Percentiles rank a stretch among this genome's conserved stretches.
phyloP scores from a whole-genome alignment of 129 eudicot genomes.

The Erigeron canadensis region DNA sequence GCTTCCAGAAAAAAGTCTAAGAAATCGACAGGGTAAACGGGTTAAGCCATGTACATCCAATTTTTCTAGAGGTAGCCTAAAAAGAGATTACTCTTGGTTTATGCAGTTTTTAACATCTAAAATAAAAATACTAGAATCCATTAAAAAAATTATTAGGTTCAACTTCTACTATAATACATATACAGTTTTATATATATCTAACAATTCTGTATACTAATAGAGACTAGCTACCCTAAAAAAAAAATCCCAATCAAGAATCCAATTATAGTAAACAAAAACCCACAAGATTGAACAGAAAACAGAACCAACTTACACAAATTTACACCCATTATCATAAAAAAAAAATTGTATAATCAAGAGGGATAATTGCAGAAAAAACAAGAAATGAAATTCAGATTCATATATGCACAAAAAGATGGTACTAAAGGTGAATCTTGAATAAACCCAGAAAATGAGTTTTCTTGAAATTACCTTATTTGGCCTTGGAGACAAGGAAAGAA shows the following conservation, averaged over 20 bases:
- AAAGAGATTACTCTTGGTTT: too few relatives aligned
- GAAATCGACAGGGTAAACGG: too few relatives aligned
- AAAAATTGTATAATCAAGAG: constrained; percentile 10
- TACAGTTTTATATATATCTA: not conserved
- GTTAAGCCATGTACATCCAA: too few relatives aligned
- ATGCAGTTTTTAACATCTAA: too few relatives aligned
- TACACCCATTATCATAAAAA: constrained; percentile 20
- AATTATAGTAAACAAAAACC: too few relatives aligned
- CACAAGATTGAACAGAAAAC: not conserved
- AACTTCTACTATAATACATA: not conserved
- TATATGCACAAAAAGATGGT: constrained; percentile 1
- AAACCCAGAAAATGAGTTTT: constrained; percentile 31
- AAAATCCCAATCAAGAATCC: not conserved
- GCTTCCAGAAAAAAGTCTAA: too few relatives aligned
- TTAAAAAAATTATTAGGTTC: not conserved
- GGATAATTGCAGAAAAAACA: constrained; percentile 28
- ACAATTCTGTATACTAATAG: not conserved
- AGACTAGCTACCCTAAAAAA: not conserved
- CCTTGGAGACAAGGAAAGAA: constrained; percentile 25
- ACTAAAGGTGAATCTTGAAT: constrained; percentile 15
- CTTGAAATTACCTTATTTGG: not conserved
- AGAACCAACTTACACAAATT: constrained; percentile 21
- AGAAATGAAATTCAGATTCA: constrained; percentile 18
- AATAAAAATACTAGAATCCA: too few relatives aligned
- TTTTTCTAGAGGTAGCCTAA: too few relatives aligned